Evolutionary conservation across 805 yeast species (phyloP), one percentile per base, ranked within the genome.

Genomic region (Sugiyamaella boreocaroliniensis): DNA sequence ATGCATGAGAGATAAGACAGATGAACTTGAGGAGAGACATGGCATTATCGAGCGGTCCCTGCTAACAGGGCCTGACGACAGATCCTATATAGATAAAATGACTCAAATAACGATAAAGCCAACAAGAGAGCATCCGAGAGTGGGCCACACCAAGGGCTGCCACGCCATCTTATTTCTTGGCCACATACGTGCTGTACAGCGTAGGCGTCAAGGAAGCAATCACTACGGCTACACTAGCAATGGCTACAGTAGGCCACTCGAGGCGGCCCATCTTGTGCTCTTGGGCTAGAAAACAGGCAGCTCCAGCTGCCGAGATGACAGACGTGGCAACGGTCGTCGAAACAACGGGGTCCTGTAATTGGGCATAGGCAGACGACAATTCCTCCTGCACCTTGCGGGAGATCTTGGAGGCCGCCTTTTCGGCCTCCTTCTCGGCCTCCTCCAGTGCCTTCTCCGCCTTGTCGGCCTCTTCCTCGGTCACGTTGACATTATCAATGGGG

Each of bases 331-430:
- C 51, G 47, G 60, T 56, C 47, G 54, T 47, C 12, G 61, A 56
- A 16, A 58, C 54, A 4, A 51, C 56, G 26, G 63, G 62, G 47
- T 60, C 61, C 42, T 56, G 47, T 32, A 58, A 50, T 34, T 56
- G 57, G 37, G 44, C 52, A 10, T 41, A 16, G 6, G 43, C 51
- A 32, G 19, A 15, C 14, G 15, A 14, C 11, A 49, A 11, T 12
- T 49, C 51, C 15, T 49, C 40, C 16, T 34, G 15, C 7, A 49
- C 47, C n/a, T 44, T 44, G 34, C 29, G 32, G 29, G 16, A 22
- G 34, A 22, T 18, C 16, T 29, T n/a, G 16, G 5, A 4, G 6
- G 37, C 37, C 37, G 37, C 18, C 8, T 40, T 22, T 5, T 34
- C 26, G 22, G 48, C 40, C 26, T 45, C 15, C 15, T 22, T 18